Base-by-base conservation (phyloP, 2,329 filamentous ascomycete genomes). In the Pestalotiopsis sp. region DNA sequence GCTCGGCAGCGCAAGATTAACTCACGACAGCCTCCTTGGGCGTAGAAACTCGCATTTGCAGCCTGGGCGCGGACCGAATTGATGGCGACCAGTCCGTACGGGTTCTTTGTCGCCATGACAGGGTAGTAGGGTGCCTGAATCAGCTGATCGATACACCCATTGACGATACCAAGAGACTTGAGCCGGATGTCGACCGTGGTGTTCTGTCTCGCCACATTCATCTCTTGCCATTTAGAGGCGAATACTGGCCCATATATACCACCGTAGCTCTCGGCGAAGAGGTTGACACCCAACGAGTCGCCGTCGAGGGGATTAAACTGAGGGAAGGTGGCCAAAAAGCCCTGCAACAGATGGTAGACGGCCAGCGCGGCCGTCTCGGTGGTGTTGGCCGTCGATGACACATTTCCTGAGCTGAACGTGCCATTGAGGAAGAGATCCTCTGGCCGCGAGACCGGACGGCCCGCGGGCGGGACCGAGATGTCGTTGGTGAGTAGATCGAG, bases 201-300 rank as follows among this genome's bases (percentile, higher is more conserved):
- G 9, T 13, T 66, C 20, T 75, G 78, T 14, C 87, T 85, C 66
- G 82, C 82, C 20, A 81, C 76, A 72, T 93, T 94, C 78, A 93
- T 90, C 68, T 87, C 77, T 73, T 91, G 84, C 80, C 85, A 87
- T 25, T 83, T 78, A 23, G 83, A 82, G 12, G 89, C 89, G 73
- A 93, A 91, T 1, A 87, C 82, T 2, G 90, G 90, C 0, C 89
- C 92, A 73, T 93, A 94, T 68, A 89, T 87, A 13, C 92, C 92
- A 41, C 90, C 88, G 76, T 93, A 91, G 78, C 89, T 91, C 77
- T 93, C 90, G 0, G 90, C 86, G 70, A 92, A 92, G 4, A 93
- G 80, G 73, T 90, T 90, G 66, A 93, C 84, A 4, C 87, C 87
- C 20, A 89, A 74, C 0, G 84, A 80, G 2, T 68, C 67, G 45